phyloP scores from a whole-genome alignment of 164 flowering plant genomes.

The Chloranthus sessilifolius region DNA sequence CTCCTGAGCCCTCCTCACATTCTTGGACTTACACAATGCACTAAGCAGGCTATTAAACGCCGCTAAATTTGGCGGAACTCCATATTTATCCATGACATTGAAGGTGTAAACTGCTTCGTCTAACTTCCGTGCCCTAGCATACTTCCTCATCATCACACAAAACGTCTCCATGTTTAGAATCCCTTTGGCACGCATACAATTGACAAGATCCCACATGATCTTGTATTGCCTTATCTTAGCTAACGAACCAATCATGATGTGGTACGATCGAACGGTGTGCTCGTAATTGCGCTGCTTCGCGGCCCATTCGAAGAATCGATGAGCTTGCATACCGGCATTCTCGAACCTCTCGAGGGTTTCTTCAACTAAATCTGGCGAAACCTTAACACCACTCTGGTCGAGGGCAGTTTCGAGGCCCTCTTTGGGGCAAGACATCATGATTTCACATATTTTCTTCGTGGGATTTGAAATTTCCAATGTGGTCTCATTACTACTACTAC shows the following conservation, averaged over 20 bases:
- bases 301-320: constrained; percentile 81
- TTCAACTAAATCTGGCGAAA: constrained; percentile 61
- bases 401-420: constrained; percentile 53
- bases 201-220: constrained; percentile 87
- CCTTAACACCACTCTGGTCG: constrained; percentile 54
- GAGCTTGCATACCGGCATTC: constrained; percentile 90
- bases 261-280: constrained; percentile 70
- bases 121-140: constrained; percentile 71
- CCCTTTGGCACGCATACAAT: constrained; percentile 48
- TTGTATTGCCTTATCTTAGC: constrained; percentile 84
- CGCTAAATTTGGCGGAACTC: constrained; percentile 48
- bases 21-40: constrained; percentile 81
- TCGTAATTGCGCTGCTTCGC: constrained; percentile 56
- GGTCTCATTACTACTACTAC: constrained; percentile 14
- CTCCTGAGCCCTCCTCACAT: constrained; percentile 89
- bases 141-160: constrained; percentile 76
- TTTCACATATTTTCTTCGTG: constrained; percentile 35
- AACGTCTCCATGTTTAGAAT: constrained; percentile 78
- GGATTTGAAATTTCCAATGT: constrained; percentile 24
- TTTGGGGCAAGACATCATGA: constrained; percentile 63
- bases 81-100: constrained; percentile 77
- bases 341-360: constrained; percentile 57
- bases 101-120: constrained; percentile 81
- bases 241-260: constrained; percentile 67
- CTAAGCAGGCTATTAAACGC: constrained; percentile 80